Percentiles rank a stretch among this genome's conserved stretches.
phyloP scores from a whole-genome alignment of 306 rosid genomes.

The Clitoria ternatea region DNA sequence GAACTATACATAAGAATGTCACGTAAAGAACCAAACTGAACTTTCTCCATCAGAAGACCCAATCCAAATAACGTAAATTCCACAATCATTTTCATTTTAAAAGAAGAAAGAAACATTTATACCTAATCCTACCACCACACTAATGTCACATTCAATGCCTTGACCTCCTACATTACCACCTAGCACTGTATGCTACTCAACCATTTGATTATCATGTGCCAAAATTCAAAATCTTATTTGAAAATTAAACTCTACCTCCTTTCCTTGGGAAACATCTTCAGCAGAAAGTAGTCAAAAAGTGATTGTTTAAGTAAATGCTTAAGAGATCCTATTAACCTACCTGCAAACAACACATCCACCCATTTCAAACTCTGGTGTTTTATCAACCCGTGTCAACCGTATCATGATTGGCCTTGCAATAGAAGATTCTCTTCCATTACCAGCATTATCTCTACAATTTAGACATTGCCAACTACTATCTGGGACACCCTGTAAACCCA shows the following conservation, averaged over 20 bases:
- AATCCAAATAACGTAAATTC: neutral
- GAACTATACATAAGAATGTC: neutral
- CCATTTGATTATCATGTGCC: neutral
- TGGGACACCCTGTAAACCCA: constrained; percentile 61
- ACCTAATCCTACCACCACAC: neutral
- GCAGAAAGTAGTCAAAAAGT: neutral
- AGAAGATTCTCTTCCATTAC: constrained; percentile 54
- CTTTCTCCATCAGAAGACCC: constrained; percentile 5
- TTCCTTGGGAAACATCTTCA: neutral
- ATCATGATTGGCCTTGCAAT: constrained; percentile 69
- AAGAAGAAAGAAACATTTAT: neutral
- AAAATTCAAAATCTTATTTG: constrained; percentile 15
- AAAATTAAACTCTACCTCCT: neutral
- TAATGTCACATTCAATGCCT: neutral
- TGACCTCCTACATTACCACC: constrained; percentile 17
- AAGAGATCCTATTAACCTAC: constrained; percentile 36
- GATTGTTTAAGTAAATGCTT: neutral
- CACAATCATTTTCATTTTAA: neutral
- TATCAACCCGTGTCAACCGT: constrained; percentile 79
- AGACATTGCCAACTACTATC: constrained; percentile 82
- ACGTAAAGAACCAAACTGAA: constrained; percentile 5
- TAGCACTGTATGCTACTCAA: constrained; percentile 11
- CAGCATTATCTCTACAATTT: constrained; percentile 68
- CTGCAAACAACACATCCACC: constrained; percentile 99
- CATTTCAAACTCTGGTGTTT: constrained; percentile 77